Percentiles rank a stretch among this genome's conserved stretches.
phyloP scores from a whole-genome alignment of 139 green algal genomes.

The Dunaliella sp. region DNA sequence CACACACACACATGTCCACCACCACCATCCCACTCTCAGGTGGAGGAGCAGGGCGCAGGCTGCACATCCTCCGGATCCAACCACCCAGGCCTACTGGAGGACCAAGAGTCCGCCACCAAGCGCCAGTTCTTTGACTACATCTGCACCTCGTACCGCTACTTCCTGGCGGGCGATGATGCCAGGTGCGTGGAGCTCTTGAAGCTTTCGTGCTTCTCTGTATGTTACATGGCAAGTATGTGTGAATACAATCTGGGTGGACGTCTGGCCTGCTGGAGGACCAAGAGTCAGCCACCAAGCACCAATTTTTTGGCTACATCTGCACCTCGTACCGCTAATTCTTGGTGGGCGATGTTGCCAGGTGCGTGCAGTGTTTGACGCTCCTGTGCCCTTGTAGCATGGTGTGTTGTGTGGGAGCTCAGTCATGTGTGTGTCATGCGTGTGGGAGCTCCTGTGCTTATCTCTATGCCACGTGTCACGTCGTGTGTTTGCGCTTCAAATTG shows the following conservation, averaged over 20 bases:
- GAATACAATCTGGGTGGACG: too few relatives aligned
- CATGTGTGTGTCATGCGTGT: too few relatives aligned
- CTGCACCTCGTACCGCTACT: conserved; percentile 64
- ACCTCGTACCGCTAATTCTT: conserved; percentile 74
- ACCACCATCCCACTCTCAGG: background rate
- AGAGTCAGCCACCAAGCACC: conserved; percentile 15
- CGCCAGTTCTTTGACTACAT: conserved; percentile 47
- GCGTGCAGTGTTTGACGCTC: conserved; percentile 16
- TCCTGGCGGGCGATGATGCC: conserved; percentile 76
- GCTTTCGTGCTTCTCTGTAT: background rate
- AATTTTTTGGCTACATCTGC: conserved; percentile 51
- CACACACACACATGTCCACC: background rate
- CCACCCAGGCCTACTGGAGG: conserved; percentile 17
- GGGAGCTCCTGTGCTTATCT: background rate
- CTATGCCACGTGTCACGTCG: background rate
- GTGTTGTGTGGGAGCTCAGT: too few relatives aligned
- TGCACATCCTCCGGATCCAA: background rate
- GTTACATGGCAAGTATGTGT: too few relatives aligned
- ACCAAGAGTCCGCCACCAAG: conserved; percentile 19
- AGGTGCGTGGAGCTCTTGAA: conserved; percentile 31
- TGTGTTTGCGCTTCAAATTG: too few relatives aligned
- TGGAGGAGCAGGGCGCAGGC: background rate
- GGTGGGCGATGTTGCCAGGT: conserved; percentile 65
- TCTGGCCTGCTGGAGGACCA: conserved; percentile 19
- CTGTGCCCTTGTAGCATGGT: too few relatives aligned